These are phyloP conservation scores for Trifolium pratense DNA, from an alignment of 306 rosid genomes.

Conservation along the genomic window DNA sequence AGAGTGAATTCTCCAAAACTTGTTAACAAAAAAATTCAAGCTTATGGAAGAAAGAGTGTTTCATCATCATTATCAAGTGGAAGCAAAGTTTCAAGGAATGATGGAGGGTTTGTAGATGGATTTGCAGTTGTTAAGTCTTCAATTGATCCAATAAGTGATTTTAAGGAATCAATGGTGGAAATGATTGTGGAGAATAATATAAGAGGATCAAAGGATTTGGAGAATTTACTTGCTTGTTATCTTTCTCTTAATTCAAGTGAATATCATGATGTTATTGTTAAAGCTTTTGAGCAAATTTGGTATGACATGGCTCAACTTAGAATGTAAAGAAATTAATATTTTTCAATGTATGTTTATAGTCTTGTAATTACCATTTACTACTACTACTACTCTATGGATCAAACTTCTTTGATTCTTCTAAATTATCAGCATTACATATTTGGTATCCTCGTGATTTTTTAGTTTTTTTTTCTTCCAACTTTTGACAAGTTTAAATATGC, in stretches of 20 bases:
- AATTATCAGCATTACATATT: slow-evolving; percentile 26
- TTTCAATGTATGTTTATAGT: slow-evolving; percentile 48
- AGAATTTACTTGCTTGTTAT: slow-evolving; percentile 89
- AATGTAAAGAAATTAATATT: slow-evolving; percentile 43
- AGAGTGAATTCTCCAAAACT: slow-evolving; percentile 77
- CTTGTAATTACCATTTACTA: slow-evolving; percentile 40
- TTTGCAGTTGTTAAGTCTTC: slow-evolving; percentile 84
- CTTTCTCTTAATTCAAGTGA: slow-evolving; percentile 81
- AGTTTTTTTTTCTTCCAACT: not conserved
- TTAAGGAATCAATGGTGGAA: slow-evolving; percentile 89
- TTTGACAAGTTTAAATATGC: slow-evolving; percentile 29
- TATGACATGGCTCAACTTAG: slow-evolving; percentile 65
- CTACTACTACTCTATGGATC: slow-evolving; percentile 35
- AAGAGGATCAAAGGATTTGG: slow-evolving; percentile 74
- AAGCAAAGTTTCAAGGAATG: slow-evolving; percentile 41
- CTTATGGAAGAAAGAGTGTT: slow-evolving; percentile 59
- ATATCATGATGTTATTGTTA: slow-evolving; percentile 79
- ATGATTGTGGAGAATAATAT: slow-evolving; percentile 90
- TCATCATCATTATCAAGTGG: too few relatives aligned
- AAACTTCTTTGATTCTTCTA: slow-evolving; percentile 28
- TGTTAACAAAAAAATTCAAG: slow-evolving; percentile 60
- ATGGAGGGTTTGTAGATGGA: slow-evolving; percentile 63
- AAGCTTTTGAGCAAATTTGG: slow-evolving; percentile 95
- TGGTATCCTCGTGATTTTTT: slow-evolving; percentile 9
- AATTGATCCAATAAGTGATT: slow-evolving; percentile 78